phyloP scores from a whole-genome alignment of 1,284 basidiomycete species.

The Trichosporon sp. region DNA sequence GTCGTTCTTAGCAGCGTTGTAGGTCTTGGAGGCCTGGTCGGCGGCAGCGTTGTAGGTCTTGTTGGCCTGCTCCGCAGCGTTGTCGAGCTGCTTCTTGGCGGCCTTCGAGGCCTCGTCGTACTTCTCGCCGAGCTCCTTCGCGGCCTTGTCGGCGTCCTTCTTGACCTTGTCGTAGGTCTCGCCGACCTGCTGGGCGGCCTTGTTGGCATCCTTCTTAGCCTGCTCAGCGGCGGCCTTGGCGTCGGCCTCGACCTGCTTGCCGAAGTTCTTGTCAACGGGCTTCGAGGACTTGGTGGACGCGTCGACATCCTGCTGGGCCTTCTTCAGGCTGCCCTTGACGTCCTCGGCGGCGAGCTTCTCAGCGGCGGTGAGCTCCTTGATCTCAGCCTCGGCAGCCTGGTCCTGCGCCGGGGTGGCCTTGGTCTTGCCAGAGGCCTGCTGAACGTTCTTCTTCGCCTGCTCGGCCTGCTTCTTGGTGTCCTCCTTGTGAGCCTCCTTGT shows the following conservation, averaged over 20 bases:
- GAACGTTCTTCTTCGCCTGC: background rate
- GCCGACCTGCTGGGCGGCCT: background rate
- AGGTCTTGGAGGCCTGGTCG: conserved; percentile 40
- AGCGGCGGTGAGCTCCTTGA: conserved; percentile 2
- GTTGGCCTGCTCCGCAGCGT: background rate
- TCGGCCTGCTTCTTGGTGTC: background rate
- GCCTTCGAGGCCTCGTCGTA: conserved; percentile 43
- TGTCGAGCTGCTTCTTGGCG: background rate
- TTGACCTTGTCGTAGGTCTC: conserved; percentile 23
- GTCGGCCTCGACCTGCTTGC: conserved; percentile 2
- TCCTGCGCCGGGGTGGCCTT: background rate
- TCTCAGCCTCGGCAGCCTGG: background rate
- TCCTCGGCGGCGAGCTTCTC: conserved; percentile 1
- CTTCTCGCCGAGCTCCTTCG: conserved; percentile 55
- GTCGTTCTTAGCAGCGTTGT: conserved; percentile 45
- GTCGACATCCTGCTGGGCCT: background rate
- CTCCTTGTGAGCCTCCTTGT: background rate
- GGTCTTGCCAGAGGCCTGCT: background rate
- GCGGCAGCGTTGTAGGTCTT: background rate
- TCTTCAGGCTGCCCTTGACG: background rate
- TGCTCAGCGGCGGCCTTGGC: background rate
- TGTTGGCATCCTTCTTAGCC: background rate
- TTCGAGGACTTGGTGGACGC: background rate
- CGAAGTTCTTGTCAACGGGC: conserved; percentile 3
- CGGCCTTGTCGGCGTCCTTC: conserved; percentile 34